These are phyloP conservation scores for Penicillium sp. DNA, from an alignment of 2,329 filamentous ascomycete genomes.

Conservation along the genomic window DNA sequence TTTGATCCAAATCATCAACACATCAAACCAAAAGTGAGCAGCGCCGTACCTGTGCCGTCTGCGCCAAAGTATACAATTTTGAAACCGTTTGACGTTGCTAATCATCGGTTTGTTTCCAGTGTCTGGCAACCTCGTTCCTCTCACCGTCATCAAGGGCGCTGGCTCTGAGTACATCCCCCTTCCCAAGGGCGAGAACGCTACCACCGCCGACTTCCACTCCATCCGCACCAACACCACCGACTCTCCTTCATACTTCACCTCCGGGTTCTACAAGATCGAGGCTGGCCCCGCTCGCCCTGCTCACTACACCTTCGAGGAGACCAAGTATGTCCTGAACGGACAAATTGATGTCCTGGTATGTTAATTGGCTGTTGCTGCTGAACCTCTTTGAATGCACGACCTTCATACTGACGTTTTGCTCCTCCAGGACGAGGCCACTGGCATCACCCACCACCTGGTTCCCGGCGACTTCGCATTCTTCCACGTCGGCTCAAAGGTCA, in stretches of 20 bases:
- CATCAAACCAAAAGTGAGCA: background rate
- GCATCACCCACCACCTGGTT: constrained; percentile 20
- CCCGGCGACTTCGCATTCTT: constrained; percentile 24
- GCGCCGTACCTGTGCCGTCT: background rate
- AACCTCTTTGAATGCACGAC: background rate
- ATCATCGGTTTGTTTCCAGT: background rate
- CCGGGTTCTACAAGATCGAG: constrained; percentile 16
- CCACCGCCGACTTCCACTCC: constrained; percentile 17
- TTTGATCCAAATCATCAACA: background rate
- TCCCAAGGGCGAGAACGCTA: constrained; percentile 14
- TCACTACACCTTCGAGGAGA: constrained; percentile 17
- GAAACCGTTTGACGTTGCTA: background rate
- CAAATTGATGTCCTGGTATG: constrained; percentile 16
- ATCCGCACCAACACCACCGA: constrained; percentile 13
- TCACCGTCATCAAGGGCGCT: constrained; percentile 18
- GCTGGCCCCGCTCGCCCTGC: constrained; percentile 12
- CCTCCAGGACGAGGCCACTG: constrained; percentile 21
- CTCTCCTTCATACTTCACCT: constrained; percentile 13
- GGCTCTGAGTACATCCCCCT: constrained; percentile 16
- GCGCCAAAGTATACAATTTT: background rate
- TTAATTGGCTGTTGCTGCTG: background rate
- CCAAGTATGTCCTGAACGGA: constrained; percentile 18
- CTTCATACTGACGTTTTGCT: background rate
- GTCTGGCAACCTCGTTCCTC: constrained; percentile 14
- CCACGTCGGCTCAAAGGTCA: constrained; percentile 24